A percentile compares a stretch with the other conserved stretches of the same genome.
phyloP scores from a whole-genome alignment of 2,329 filamentous ascomycete species.

The Cryphonectria radicalis region DNA sequence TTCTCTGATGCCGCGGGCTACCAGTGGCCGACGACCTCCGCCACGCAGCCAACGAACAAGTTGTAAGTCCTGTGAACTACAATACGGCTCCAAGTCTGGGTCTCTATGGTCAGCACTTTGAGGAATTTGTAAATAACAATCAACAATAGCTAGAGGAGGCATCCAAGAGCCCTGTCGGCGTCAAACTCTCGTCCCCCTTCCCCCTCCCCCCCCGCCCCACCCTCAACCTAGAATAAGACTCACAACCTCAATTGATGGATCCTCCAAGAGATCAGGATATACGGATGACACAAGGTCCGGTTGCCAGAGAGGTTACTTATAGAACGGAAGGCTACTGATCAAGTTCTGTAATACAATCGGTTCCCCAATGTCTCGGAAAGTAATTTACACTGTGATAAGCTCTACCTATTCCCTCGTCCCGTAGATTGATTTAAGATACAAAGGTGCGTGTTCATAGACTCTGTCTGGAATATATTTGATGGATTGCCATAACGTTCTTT shows the following conservation, averaged over 20 bases:
- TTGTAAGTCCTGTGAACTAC: constrained; percentile 61
- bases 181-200: not conserved
- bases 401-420: not conserved
- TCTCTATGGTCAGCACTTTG: not conserved
- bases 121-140: constrained; percentile 11
- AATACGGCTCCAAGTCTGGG: constrained; percentile 8
- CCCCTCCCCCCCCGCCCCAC: no score
- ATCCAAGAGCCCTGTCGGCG: not conserved
- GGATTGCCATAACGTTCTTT: not conserved
- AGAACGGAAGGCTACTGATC: constrained; percentile 4
- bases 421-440: not conserved
- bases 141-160: constrained; percentile 24
- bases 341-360: constrained; percentile 6
- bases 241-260: not conserved
- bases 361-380: not conserved
- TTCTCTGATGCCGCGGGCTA: constrained; percentile 96
- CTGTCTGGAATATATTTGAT: not conserved
- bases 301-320: constrained; percentile 8
- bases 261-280: constrained; percentile 4
- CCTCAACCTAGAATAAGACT: not conserved
- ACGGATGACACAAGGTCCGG: constrained; percentile 1
- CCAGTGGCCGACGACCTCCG: constrained; percentile 86
- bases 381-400: not conserved
- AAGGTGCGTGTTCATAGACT: not conserved
- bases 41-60: constrained; percentile 69